Evolutionary conservation across 2,329 filamentous ascomycete genomes (phyloP), one percentile per base, ranked within the genome.

Genomic region (Xylariaceae sp.): DNA sequence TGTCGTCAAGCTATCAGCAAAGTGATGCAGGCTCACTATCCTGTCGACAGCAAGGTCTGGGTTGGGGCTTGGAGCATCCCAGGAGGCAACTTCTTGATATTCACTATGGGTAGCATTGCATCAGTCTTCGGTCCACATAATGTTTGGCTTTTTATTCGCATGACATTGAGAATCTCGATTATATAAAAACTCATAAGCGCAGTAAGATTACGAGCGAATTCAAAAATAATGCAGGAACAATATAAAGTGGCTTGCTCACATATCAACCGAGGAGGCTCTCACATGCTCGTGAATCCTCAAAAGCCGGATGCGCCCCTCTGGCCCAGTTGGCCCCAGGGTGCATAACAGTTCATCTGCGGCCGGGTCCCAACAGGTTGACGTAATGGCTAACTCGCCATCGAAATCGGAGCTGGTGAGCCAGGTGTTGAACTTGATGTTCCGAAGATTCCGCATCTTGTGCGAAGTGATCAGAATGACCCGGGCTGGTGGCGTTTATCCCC

Each of bases 331-430:
- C 7, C 94, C 93, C 76, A 93, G 87, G 48, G 90, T 86, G 73
- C 88, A 92, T 63, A 99, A 79, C 48, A 94, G 72, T 55, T 89
- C 83, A 70, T 94, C 88, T 58, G 82, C 84, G 55, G 84, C 80
- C 45, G 87, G 80, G 73, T 97, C 91, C 93, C 93, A 97, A 65
- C 90, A 88, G 51, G 86, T 83, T 31, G 90, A 87, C 48, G 89
- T 87, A 64, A 94, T 77, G 57, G 80, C 77, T 51, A 16, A 14
- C 9, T 86, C 74, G 42, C 57, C 60, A 38, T 60, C 43, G 43
- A 57, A 51, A 31, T 82, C 77, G 57, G 78, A 71, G 47, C 80
- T 76, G 58, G 84, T 76, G 61, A 75, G 79, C 74, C 86, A 86
- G 67, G 82, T 77, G 62, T 81, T 80, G 68, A 89, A 86, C 66